Conservation (phyloP, 164 flowering plant genomes). For the Chimonanthus praecox region DNA sequence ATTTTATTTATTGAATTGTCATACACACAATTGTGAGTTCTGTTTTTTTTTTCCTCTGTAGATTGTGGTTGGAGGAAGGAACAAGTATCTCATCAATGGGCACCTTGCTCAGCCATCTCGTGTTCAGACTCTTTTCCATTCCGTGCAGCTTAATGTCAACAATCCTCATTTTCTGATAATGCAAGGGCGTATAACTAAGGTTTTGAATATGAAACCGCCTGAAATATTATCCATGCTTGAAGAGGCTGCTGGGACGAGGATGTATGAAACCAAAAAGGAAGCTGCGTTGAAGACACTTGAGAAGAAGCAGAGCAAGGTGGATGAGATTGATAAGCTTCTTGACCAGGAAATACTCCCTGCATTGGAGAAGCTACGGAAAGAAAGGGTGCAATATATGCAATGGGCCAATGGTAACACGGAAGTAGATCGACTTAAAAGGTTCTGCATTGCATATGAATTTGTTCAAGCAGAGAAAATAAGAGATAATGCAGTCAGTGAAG, state of each 20-base stretch:
- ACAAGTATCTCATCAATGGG: slow-evolving; percentile 94
- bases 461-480: slow-evolving; percentile 74
- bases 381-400: slow-evolving; percentile 89
- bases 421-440: slow-evolving; percentile 79
- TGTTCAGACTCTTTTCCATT: slow-evolving; percentile 97
- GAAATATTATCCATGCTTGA: slow-evolving; percentile 97
- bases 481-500: slow-evolving; percentile 56
- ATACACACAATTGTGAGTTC: not conserved
- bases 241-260: slow-evolving; percentile 99
- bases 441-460: slow-evolving; percentile 89
- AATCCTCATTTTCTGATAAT: slow-evolving; percentile 98
- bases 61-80: slow-evolving; percentile 99
- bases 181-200: slow-evolving; percentile 99
- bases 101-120: slow-evolving; percentile 97
- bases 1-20: not conserved
- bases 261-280: slow-evolving; percentile 98
- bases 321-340: slow-evolving; percentile 94
- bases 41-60: slow-evolving; percentile 25
- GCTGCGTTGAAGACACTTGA: slow-evolving; percentile 93
- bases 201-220: slow-evolving; percentile 97
- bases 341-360: slow-evolving; percentile 96
- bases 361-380: slow-evolving; percentile 87
- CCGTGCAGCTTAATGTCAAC: slow-evolving; percentile 97
- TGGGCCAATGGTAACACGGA: slow-evolving; percentile 98
- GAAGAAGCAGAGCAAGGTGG: slow-evolving; percentile 96